Conservation (phyloP, 228 moss, liverwort and hornwort species). For the Sphagnum fallax region DNA sequence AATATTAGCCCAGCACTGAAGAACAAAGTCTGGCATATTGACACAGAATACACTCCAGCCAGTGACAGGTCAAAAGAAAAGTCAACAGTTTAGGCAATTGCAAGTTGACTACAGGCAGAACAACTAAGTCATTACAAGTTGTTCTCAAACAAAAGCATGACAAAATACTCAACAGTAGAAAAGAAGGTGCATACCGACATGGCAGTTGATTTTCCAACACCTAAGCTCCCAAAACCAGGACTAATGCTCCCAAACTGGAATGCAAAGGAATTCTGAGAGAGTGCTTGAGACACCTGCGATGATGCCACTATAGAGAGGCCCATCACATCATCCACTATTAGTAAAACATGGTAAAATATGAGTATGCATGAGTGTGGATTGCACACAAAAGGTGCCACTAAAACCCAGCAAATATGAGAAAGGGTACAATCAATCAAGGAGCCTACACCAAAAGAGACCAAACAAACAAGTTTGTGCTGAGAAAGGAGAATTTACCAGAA, state of each 20-base stretch:
- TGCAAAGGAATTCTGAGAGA: conserved; percentile 44
- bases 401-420: neutral
- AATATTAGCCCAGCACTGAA: no score
- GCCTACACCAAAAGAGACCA: neutral
- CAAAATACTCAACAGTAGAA: no score
- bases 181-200: neutral
- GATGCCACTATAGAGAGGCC: conserved; percentile 37
- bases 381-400: neutral
- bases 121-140: no score
- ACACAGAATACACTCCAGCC: no score
- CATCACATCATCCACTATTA: neutral
- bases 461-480: neutral
- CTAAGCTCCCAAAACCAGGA: conserved; percentile 48
- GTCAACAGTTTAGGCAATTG: neutral
- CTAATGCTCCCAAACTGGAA: conserved; percentile 91
- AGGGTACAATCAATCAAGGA: conserved; percentile 1
- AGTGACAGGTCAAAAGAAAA: no score
- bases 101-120: neutral
- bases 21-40: no score
- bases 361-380: neutral
- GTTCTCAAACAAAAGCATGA: no score
- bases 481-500: conserved; percentile 17
- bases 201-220: conserved; percentile 1
- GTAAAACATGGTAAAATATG: neutral
- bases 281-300: conserved; percentile 33